Conservation (phyloP, 164 flowering plant genomes). For the Aristolochia contorta region DNA sequence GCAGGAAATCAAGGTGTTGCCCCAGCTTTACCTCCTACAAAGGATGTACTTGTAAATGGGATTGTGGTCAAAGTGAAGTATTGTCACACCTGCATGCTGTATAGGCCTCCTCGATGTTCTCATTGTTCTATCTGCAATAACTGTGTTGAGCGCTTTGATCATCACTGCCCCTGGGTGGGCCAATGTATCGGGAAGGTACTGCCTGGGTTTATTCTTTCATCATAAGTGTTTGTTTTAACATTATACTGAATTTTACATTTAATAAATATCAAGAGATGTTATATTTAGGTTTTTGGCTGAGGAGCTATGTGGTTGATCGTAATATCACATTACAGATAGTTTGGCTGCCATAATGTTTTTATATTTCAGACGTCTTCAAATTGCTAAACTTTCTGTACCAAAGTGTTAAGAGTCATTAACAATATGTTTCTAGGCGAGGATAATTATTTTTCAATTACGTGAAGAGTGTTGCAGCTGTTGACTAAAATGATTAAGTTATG, state of each 20-base stretch:
- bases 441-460: too few species aligned
- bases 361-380: too few species aligned
- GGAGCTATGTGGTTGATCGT: too few species aligned
- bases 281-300: too few species aligned
- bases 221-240: neutral
- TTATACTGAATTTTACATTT: neutral
- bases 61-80: conserved; percentile 45
- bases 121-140: conserved; percentile 75
- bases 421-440: too few species aligned
- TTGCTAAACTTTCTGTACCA: too few species aligned
- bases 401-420: too few species aligned
- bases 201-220: neutral
- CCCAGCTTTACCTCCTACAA: conserved; percentile 37
- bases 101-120: conserved; percentile 77
- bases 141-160: conserved; percentile 76
- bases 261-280: too few species aligned
- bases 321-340: too few species aligned
- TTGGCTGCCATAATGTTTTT: too few species aligned
- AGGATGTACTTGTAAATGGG: conserved; percentile 55
- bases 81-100: conserved; percentile 68
- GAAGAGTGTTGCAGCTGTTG: too few species aligned
- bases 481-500: too few species aligned
- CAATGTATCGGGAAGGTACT: conserved; percentile 70
- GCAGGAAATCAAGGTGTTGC: conserved; percentile 16
- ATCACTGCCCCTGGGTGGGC: conserved; percentile 88